Percentiles rank a stretch among this genome's conserved stretches.
Conservation (phyloP, 108 stramenopile genomes). For the Cylindrotheca fusiformis region DNA sequence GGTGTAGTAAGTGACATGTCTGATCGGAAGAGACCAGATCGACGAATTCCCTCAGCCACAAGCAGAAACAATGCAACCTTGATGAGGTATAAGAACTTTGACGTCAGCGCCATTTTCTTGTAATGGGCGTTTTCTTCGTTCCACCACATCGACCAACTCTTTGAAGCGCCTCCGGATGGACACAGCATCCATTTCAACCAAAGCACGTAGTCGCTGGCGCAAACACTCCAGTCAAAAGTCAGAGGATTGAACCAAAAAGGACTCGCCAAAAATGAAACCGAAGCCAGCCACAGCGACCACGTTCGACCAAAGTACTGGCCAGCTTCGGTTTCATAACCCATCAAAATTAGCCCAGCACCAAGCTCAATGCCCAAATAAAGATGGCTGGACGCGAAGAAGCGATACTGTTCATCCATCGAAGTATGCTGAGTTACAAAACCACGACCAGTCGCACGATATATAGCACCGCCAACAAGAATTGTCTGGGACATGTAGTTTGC, state of each 20-base stretch:
- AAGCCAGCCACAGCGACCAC: constrained; percentile 97
- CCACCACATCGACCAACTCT: constrained; percentile 96
- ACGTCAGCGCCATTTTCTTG: constrained; percentile 68
- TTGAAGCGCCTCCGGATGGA: constrained; percentile 71
- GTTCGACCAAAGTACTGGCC: constrained; percentile 95
- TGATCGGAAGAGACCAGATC: constrained; percentile 68
- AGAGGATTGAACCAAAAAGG: constrained; percentile 99
- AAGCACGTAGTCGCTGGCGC: constrained; percentile 74
- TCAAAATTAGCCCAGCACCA: constrained; percentile 85
- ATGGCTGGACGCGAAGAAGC: constrained; percentile 97
- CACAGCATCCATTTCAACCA: constrained; percentile 92
- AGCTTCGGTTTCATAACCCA: constrained; percentile 84
- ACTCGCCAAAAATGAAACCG: constrained; percentile 92
- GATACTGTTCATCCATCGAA: constrained; percentile 92
- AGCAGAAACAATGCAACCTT: constrained; percentile 80
- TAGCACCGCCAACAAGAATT: constrained; percentile 96
- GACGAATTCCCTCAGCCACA: constrained; percentile 83
- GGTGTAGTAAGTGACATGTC: constrained; percentile 77
- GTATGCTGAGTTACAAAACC: constrained; percentile 98
- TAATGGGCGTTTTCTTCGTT: constrained; percentile 90
- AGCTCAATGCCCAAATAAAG: constrained; percentile 97
- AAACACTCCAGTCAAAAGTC: constrained; percentile 94
- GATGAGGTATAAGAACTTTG: constrained; percentile 79
- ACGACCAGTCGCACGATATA: constrained; percentile 97
- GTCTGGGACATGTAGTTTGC: constrained; percentile 98